Evolutionary conservation across 176 grass and related monocot genomes (phyloP).

Genomic region (Phragmites australis): DNA sequence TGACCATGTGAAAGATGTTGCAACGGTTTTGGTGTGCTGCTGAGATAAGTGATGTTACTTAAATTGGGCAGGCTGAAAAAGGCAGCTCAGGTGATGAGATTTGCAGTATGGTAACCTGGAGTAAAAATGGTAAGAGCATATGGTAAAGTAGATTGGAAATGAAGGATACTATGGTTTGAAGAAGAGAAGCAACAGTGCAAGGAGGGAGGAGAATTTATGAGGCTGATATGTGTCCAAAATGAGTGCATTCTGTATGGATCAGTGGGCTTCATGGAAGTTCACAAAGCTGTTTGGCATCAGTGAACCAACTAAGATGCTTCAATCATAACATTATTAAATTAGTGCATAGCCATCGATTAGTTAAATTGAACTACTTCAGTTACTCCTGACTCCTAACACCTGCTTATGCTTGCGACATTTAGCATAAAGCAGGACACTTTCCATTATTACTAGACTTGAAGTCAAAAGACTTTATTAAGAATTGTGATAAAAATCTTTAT

Average conservation of each 20-base stretch:
- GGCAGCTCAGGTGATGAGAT: background rate
- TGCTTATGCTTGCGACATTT: background rate
- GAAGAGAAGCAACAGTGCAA: background rate
- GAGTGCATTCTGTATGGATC: constrained; percentile 29
- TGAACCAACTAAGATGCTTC: background rate
- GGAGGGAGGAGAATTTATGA: background rate
- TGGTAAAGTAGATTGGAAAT: background rate
- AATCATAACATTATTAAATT: background rate
- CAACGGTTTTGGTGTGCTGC: background rate
- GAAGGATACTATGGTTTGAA: constrained; percentile 23
- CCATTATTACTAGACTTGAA: background rate
- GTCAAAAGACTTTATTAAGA: background rate
- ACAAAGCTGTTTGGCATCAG: background rate
- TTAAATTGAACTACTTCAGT: background rate
- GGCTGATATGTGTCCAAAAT: background rate
- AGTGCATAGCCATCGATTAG: background rate
- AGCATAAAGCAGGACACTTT: constrained; percentile 1
- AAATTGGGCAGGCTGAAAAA: background rate
- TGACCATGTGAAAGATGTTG: background rate
- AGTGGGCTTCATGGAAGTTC: constrained; percentile 7
- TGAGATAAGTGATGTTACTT: background rate
- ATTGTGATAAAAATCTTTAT: background rate
- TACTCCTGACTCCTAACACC: background rate
- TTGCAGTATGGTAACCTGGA: background rate
- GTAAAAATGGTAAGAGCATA: background rate